phyloP scores from a whole-genome alignment of 805 yeast genomes.

The Scheffersomyces amazonensis region DNA sequence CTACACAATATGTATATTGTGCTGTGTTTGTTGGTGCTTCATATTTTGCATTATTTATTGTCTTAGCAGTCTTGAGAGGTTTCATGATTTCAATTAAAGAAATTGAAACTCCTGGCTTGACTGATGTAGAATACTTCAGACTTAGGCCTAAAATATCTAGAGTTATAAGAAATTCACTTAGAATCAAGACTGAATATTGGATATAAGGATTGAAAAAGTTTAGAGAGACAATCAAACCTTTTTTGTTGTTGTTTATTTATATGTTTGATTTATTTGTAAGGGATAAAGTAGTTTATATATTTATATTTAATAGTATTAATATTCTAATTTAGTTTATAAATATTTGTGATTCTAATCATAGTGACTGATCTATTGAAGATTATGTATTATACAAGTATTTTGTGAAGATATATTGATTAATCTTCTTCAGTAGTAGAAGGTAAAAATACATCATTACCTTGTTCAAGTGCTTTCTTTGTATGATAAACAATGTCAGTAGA shows the following conservation, averaged over 20 bases:
- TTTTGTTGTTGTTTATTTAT: too few relatives aligned
- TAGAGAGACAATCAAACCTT: not conserved
- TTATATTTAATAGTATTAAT: too few relatives aligned
- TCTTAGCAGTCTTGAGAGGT: slow-evolving; percentile 42
- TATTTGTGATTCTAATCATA: too few relatives aligned
- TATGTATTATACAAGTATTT: too few relatives aligned
- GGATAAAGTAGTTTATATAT: too few relatives aligned
- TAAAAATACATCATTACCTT: slow-evolving; percentile 63
- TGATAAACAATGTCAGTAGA: slow-evolving; percentile 71
- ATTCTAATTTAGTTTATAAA: too few relatives aligned
- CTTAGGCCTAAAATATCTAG: not conserved
- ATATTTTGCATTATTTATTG: slow-evolving; percentile 33
- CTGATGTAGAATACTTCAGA: not conserved
- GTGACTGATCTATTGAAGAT: too few relatives aligned
- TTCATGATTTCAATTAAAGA: slow-evolving; percentile 34
- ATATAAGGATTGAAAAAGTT: not conserved
- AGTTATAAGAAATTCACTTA: not conserved
- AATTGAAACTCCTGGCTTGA: not conserved
- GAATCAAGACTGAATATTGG: not conserved
- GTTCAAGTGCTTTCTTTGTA: slow-evolving; percentile 67
- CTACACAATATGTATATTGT: slow-evolving; percentile 44
- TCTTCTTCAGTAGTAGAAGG: slow-evolving; percentile 20
- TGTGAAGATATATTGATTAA: slow-evolving; percentile 3
- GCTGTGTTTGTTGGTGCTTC: slow-evolving; percentile 52
- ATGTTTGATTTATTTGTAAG: too few relatives aligned